A percentile compares a stretch with the other conserved stretches of the same genome.
phyloP scores from a whole-genome alignment of 1,139 yeast genomes.

The Suhomyces panamericanus region DNA sequence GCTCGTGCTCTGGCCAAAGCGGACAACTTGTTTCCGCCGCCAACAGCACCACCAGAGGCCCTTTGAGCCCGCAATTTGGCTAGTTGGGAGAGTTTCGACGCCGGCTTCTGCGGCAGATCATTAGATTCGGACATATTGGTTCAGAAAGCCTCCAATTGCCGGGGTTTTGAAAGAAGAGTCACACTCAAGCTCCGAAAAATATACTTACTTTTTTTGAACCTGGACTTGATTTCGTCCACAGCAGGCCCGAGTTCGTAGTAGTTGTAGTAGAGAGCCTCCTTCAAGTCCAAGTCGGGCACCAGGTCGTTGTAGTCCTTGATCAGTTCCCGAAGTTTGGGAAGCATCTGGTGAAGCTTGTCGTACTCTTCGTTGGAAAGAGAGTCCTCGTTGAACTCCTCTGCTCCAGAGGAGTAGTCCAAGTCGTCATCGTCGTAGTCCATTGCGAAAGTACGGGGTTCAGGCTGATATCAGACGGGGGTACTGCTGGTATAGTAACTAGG shows the following conservation, averaged over 20 bases:
- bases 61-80: conserved; percentile 14
- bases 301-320: conserved; percentile 42
- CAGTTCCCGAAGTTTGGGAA: conserved; percentile 42
- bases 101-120: not conserved
- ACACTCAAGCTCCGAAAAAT: conserved; percentile 5
- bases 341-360: conserved; percentile 40
- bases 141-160: not conserved
- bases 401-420: conserved; percentile 50
- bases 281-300: conserved; percentile 52
- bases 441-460: not conserved
- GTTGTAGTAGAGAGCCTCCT: conserved; percentile 61
- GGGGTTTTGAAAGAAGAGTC: conserved; percentile 3
- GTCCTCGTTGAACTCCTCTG: conserved; percentile 42
- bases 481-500: not conserved
- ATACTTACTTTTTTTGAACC: conserved; percentile 48
- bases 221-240: conserved; percentile 50
- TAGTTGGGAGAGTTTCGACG: conserved; percentile 19
- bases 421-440: conserved; percentile 30
- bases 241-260: conserved; percentile 60
- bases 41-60: not conserved
- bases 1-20: conserved; percentile 49
- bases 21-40: conserved; percentile 31
- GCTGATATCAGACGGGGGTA: not conserved
- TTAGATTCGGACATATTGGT: not conserved
- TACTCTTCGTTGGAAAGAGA: conserved; percentile 51